Evolutionary conservation across 306 rosid species (phyloP).

Genomic region (Prunus campanulata): DNA sequence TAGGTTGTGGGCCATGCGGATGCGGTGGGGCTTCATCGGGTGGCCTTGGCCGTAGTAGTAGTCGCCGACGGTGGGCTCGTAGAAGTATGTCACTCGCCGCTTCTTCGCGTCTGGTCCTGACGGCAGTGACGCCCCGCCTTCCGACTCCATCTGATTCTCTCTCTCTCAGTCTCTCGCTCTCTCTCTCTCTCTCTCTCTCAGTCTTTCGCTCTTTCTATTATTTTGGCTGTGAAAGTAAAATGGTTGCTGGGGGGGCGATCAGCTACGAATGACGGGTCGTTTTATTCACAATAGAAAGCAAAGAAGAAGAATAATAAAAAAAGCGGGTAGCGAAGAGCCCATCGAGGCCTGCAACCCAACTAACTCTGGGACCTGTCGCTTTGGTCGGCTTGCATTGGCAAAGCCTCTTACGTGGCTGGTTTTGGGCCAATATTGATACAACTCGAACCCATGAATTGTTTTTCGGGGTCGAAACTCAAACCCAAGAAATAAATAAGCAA

Average conservation of each 20-base stretch:
- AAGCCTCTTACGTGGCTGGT: neutral
- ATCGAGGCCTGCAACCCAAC: neutral
- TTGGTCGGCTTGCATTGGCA: neutral
- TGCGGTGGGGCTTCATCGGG: conserved; percentile 84
- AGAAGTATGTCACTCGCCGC: conserved; percentile 71
- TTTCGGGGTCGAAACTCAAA: neutral
- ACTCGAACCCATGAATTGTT: too few species aligned
- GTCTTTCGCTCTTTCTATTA: neutral
- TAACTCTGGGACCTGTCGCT: neutral
- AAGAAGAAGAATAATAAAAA: neutral
- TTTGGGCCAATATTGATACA: neutral
- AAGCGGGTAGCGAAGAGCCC: neutral
- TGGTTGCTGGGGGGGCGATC: neutral
- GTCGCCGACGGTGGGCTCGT: conserved; percentile 72
- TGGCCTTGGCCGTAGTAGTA: conserved; percentile 85
- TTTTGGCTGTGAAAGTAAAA: neutral
- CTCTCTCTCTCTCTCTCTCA: neutral
- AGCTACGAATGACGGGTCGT: neutral
- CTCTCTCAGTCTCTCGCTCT: neutral
- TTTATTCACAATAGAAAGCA: neutral
- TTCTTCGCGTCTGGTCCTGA: conserved; percentile 57
- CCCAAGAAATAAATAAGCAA: neutral
- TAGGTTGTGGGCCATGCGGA: conserved; percentile 81
- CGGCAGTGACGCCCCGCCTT: conserved; percentile 52
- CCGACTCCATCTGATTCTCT: conserved; percentile 15